Evolutionary conservation across 208 protist genomes (phyloP).

Genomic region (Crithidia fasciculata): DNA sequence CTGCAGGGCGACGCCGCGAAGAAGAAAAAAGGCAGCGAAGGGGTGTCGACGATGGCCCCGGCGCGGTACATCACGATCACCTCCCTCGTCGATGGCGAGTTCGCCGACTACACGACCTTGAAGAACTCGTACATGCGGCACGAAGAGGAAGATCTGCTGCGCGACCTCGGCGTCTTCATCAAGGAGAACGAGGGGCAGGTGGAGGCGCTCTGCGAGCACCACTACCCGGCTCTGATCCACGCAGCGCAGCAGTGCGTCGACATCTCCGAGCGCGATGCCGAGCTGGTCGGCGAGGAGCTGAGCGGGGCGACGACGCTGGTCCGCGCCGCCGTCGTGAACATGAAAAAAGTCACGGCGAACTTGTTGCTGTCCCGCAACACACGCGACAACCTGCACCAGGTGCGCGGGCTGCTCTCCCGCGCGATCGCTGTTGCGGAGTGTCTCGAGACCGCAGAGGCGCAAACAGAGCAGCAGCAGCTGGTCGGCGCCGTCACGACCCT

Average conservation of each 20-base stretch:
- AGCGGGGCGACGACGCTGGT: conserved; percentile 77
- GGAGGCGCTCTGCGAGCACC: conserved; percentile 82
- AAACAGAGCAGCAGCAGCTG: conserved; percentile 74
- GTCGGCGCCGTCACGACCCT: conserved; percentile 77
- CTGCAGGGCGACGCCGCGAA: conserved; percentile 24
- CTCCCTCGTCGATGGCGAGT: conserved; percentile 88
- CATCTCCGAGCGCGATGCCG: conserved; percentile 84
- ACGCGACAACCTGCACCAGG: conserved; percentile 64
- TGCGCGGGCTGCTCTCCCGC: conserved; percentile 55
- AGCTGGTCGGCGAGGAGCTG: conserved; percentile 87
- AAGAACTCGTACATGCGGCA: conserved; percentile 80
- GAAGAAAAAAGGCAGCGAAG: conserved; percentile 33
- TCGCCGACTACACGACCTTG: conserved; percentile 88
- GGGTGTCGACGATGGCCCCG: conserved; percentile 52
- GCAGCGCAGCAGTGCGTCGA: conserved; percentile 82
- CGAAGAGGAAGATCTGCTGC: conserved; percentile 79
- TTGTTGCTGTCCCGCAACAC: conserved; percentile 70
- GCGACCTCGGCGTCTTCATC: conserved; percentile 80
- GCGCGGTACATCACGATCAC: conserved; percentile 85
- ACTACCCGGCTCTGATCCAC: conserved; percentile 90
- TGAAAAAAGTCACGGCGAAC: conserved; percentile 73
- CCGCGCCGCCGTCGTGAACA: conserved; percentile 69
- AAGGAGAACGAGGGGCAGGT: conserved; percentile 88
- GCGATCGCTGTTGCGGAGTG: conserved; percentile 74
- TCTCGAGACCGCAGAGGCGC: conserved; percentile 81